Base-by-base conservation (phyloP, 2,329 filamentous ascomycete genomes). In the Pestalotiopsis sp. region DNA sequence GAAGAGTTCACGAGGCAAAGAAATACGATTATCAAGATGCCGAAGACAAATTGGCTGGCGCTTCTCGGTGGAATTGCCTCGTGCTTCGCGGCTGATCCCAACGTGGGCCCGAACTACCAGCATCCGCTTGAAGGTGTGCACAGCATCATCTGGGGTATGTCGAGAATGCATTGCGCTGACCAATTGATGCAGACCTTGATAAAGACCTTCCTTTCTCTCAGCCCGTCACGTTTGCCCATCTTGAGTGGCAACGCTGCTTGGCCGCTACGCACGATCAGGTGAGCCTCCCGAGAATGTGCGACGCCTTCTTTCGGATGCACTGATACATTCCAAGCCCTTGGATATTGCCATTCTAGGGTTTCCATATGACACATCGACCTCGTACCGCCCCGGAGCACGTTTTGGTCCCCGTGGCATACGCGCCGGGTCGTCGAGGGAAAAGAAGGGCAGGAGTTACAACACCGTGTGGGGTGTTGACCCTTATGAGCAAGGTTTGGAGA, bases 371-470 rank as follows among this genome's bases (percentile, higher is more conserved):
- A 65, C 62, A 2, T 65, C 62, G 0, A 65, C 62, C 17, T 65
- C 62, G 12, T 65, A 65, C 12, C 36, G 62, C 27, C 62, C 62
- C 0, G 62, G 62, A 11, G 62, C 62, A 2, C 39, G 62, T 3
- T 65, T 65, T 27, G 62, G 62, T 4, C 62, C 62, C 9, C 38
- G 62, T 6, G 62, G 62, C 17, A 65, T 65, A n/a, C 62, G 62
- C 9, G 36, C 62, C 13, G 62, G 62, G 4, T 67, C 66, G 13
- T 36, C 66, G 3, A 14, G 66, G 17, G 66, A 67, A 57, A 67
- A 67, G 58, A 67, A 67, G 39, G 66, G 66, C 2, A 57, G 66
- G 13, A 67, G 66, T 23, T 67, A 67, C 39, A 67, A 67, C 38
- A 67, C 66, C 1, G 66, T 67, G 7, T 67, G 66, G 66, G 66